phyloP scores from a whole-genome alignment of 2,329 filamentous ascomycete species.

The Bipolaris sorokiniana region DNA sequence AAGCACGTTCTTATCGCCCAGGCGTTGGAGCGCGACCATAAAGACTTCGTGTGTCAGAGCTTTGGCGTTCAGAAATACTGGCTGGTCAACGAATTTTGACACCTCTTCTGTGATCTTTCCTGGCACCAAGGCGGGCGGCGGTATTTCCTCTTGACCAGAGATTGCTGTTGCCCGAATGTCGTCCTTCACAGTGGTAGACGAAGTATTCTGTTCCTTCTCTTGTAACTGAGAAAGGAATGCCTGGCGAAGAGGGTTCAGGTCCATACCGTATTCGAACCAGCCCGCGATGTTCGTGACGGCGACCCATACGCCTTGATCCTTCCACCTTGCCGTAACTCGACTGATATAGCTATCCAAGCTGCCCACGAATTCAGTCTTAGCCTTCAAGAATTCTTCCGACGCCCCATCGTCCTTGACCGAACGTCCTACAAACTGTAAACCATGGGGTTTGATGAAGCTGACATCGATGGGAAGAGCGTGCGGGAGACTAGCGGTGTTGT shows the following conservation, averaged over 20 bases:
- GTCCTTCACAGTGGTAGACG: conserved; percentile 22
- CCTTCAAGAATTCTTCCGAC: conserved; percentile 54
- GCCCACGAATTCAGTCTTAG: conserved; percentile 58
- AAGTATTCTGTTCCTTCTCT: conserved; percentile 13
- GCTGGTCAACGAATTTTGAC: not conserved
- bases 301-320: conserved; percentile 63
- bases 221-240: conserved; percentile 22
- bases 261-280: conserved; percentile 61
- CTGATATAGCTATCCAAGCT: conserved; percentile 65
- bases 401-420: conserved; percentile 24
- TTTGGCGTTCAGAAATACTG: conserved; percentile 42
- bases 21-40: conserved; percentile 57
- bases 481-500: conserved; percentile 35
- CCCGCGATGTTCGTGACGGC: conserved; percentile 63
- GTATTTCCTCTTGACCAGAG: conserved; percentile 11
- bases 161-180: conserved; percentile 21
- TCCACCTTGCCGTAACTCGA: conserved; percentile 59
- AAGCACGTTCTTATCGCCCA: conserved; percentile 64
- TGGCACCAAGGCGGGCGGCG: not conserved
- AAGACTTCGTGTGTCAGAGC: conserved; percentile 55
- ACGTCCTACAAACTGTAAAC: conserved; percentile 65
- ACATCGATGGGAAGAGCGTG: conserved; percentile 59
- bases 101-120: conserved; percentile 15
- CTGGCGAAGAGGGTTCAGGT: conserved; percentile 50
- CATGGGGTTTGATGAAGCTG: conserved; percentile 68